A percentile compares a stretch with the other conserved stretches of the same genome.
Evolutionary conservation across 2,329 filamentous ascomycete species (phyloP).

Genomic region (Aspergillus brasiliensis): DNA sequence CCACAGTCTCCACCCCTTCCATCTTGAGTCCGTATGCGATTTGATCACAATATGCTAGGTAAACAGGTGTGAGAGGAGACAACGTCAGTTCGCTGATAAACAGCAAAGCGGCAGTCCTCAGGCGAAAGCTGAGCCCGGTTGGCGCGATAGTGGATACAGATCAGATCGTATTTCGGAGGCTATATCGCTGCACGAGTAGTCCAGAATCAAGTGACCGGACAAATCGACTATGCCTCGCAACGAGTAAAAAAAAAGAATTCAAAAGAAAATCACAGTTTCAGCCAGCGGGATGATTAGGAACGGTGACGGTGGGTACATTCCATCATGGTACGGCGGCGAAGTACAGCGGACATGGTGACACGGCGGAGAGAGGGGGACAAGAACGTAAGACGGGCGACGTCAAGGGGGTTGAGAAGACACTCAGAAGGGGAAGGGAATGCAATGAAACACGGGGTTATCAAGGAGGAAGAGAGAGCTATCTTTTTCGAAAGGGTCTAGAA

Average conservation of each 20-base stretch:
- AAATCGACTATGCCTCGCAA: not conserved
- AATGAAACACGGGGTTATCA: not conserved
- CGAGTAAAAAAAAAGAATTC: too few relatives aligned
- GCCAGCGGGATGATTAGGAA: conserved; percentile 12
- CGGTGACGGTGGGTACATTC: conserved; percentile 14
- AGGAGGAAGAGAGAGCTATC: not conserved
- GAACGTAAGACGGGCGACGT: not conserved
- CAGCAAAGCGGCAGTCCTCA: not conserved
- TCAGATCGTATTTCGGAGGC: not conserved
- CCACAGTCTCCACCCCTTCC: conserved; percentile 80
- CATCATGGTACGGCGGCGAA: conserved; percentile 22
- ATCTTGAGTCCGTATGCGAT: conserved; percentile 50
- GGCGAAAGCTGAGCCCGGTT: not conserved
- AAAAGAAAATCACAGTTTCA: conserved; percentile 1
- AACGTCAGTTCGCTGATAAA: not conserved
- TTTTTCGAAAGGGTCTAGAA: not conserved
- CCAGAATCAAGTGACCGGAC: not conserved
- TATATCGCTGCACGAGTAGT: not conserved
- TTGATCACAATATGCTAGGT: not conserved
- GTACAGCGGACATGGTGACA: conserved; percentile 21
- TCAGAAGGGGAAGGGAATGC: not conserved
- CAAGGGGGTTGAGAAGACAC: not conserved
- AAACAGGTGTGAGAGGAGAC: not conserved
- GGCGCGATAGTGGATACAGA: not conserved
- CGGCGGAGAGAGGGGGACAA: not conserved